Base-by-base conservation (phyloP, 176 grass and related monocot genomes). In the Paspalum vaginatum region DNA sequence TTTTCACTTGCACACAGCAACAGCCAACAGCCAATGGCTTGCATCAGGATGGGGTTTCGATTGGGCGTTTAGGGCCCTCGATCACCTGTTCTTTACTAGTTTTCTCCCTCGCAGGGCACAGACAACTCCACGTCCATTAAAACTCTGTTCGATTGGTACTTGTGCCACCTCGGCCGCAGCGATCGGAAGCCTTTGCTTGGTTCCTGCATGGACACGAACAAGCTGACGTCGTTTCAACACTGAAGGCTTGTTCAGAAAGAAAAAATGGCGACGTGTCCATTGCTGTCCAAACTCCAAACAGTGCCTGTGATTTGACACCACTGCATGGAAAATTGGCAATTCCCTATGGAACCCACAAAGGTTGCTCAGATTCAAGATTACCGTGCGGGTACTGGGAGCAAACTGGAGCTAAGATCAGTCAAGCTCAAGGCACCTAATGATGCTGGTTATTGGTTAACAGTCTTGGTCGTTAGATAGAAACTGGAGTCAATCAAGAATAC, bases 281-380 rank as follows among this genome's bases (percentile, higher is more conserved):
- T 52, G 22, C 71, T 77, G 79, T 43, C 32, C n/a, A n/a, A n/a
- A n/a, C n/a, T n/a, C n/a, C 37, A 77, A 87, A 87, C 65, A 71
- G 72, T 71, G 79, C 65, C 47, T 8, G 39, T 48, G 87, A 85
- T 85, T 76, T 85, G 76, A 89, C 81, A 76, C 24, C 53, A 45
- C 32, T 79, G 63, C 37, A 37, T 60, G 54, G 38, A 39, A 49
- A 32, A 72, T 70, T 87, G 32, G 32, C 32, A 32, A 32, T 32
- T 32, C 32, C 32, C 32, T 32, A 32, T 32, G 32, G 32, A 32
- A 32, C 46, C 18, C 18, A 39, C 59, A 50, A 11, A 7, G 9
- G 18, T 66, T 22, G 11, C 5, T 54, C 57, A 62, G 63, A 42
- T 47, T 59, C 47, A 32, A 32, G 32, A 32, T 32, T 32, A 32